Conservation (phyloP, 1,284 basidiomycete species). For the Phylloporus sp. region DNA sequence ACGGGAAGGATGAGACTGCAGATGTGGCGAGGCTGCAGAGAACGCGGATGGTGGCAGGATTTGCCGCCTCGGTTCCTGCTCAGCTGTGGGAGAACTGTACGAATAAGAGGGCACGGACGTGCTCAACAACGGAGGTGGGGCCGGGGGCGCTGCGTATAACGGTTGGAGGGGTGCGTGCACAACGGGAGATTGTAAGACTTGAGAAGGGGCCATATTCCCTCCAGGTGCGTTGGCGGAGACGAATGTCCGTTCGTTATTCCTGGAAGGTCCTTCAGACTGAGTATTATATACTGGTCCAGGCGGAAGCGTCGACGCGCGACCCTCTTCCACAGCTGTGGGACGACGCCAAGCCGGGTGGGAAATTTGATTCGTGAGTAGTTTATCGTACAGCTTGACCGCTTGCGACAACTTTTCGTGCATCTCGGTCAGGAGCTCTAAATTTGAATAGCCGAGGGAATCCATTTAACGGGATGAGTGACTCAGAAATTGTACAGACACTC, state of each 20-base stretch:
- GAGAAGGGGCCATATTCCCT: slow-evolving; percentile 15
- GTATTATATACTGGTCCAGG: slow-evolving; percentile 8
- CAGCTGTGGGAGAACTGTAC: slow-evolving; percentile 14
- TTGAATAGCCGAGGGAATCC: neutral
- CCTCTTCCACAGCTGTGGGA: slow-evolving; percentile 23
- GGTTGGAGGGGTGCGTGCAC: slow-evolving; percentile 23
- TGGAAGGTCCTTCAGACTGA: slow-evolving; percentile 23
- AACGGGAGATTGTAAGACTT: slow-evolving; percentile 21
- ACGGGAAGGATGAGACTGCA: slow-evolving; percentile 15
- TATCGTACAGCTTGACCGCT: slow-evolving; percentile 90
- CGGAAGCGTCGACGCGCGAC: slow-evolving; percentile 18
- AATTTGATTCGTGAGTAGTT: slow-evolving; percentile 84
- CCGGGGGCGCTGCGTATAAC: slow-evolving; percentile 23
- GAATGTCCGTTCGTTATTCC: slow-evolving; percentile 37
- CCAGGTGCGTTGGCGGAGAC: slow-evolving; percentile 25
- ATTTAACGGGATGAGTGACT: too few relatives aligned
- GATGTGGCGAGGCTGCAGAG: slow-evolving; percentile 6
- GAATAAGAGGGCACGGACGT: slow-evolving; percentile 17
- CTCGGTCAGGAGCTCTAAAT: slow-evolving; percentile 80
- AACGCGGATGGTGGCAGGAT: slow-evolving; percentile 6
- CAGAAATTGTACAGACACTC: too few relatives aligned
- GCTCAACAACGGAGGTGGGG: slow-evolving; percentile 20
- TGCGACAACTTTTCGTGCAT: slow-evolving; percentile 95
- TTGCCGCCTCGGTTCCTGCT: slow-evolving; percentile 20
- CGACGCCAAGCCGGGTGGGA: slow-evolving; percentile 67